phyloP scores from a whole-genome alignment of 2,329 filamentous ascomycete species.

The Penicillium sp. region DNA sequence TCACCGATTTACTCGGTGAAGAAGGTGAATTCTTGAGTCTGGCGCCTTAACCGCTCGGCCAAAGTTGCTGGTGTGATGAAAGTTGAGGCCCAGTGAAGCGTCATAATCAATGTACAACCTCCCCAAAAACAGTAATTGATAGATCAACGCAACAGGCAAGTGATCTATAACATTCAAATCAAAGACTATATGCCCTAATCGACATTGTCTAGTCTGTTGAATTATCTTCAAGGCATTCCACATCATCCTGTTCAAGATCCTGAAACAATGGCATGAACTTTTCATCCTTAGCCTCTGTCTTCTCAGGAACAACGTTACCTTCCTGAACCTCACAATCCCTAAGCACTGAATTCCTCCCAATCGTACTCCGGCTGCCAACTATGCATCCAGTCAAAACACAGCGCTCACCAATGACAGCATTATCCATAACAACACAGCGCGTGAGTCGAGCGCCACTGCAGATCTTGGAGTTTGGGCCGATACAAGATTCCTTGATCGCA shows the following conservation, averaged over 20 bases:
- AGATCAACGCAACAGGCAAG: background rate
- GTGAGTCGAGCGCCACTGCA: background rate
- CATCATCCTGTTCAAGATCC: background rate
- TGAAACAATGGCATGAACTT: constrained; percentile 1
- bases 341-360: background rate
- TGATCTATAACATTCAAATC: too few species aligned
- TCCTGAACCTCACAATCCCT: background rate
- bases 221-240: background rate
- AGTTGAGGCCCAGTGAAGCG: background rate
- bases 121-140: background rate
- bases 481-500: constrained; percentile 2
- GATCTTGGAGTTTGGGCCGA: background rate
- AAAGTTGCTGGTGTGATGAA: background rate
- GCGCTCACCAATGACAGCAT: background rate
- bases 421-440: background rate
- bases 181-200: too few species aligned
- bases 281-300: background rate
- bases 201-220: too few species aligned
- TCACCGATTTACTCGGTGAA: background rate
- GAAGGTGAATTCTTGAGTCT: background rate
- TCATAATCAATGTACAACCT: background rate
- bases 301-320: background rate
- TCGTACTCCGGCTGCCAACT: background rate
- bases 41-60: constrained; percentile 1
- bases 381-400: background rate